Evolutionary conservation across 2,329 filamentous ascomycete species (phyloP).

Genomic region (Aspergillus latus): DNA sequence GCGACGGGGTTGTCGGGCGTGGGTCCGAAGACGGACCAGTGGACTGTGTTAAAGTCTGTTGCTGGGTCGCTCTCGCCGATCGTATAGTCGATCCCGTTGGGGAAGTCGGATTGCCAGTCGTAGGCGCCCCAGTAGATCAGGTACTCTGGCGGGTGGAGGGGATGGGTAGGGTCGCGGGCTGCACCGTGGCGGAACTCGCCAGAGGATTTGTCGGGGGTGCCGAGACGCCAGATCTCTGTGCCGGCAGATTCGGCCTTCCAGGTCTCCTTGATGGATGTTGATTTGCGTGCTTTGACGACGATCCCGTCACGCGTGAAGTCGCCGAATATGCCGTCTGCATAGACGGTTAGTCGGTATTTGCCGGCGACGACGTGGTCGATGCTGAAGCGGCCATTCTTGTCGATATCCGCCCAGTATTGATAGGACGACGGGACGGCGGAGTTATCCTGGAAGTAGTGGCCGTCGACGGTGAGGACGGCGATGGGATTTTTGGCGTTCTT

Average conservation of each 20-base stretch:
- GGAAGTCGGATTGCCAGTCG: conserved; percentile 61
- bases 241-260: conserved; percentile 60
- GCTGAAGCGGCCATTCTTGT: conserved; percentile 47
- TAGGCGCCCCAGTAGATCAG: conserved; percentile 62
- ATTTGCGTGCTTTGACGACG: conserved; percentile 44
- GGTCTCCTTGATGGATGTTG: conserved; percentile 37
- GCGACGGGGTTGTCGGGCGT: conserved; percentile 44
- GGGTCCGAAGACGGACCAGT: conserved; percentile 63
- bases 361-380: conserved; percentile 59
- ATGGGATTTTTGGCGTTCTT: conserved; percentile 52
- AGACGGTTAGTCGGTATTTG: conserved; percentile 62
- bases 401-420: conserved; percentile 63
- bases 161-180: conserved; percentile 49
- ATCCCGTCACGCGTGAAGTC: conserved; percentile 57
- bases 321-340: conserved; percentile 63
- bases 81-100: conserved; percentile 57
- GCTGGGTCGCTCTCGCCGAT: conserved; percentile 54
- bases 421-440: conserved; percentile 55
- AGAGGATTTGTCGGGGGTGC: conserved; percentile 60
- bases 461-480: conserved; percentile 55
- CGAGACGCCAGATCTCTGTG: conserved; percentile 62
- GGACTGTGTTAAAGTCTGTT: conserved; percentile 62
- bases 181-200: conserved; percentile 63
- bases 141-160: conserved; percentile 58
- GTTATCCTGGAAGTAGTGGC: conserved; percentile 60